Evolutionary conservation across 2,329 filamentous ascomycete genomes (phyloP), one percentile per base, ranked within the genome.

Genomic region (Neopestalotiopsis rosae): DNA sequence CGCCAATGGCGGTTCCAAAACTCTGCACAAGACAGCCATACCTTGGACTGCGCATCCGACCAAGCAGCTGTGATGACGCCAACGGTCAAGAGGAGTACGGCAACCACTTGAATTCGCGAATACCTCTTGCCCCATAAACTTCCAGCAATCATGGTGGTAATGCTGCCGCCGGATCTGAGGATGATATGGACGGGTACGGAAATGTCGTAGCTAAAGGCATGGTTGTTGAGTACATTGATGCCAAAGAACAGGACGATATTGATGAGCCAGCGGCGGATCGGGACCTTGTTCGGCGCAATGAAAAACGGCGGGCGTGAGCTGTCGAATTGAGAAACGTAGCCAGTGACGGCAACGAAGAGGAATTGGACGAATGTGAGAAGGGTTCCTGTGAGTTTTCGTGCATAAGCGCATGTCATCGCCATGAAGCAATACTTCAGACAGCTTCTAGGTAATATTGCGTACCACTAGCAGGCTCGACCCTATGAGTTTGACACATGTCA

Each of bases 111-210:
- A 64, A 94, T 86, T 30, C 86, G 86, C 5, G 93, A 92, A 78
- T 97, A 98, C 72, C 87, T 87, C 82, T 95, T 97, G 56, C 95
- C 95, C 76, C 92, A 94, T 14, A 97, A 74, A 76, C 91, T 94
- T 3, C 96, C 96, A n/a, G 95, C 94, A 17, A 91, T 82, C 89
- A 99, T 97, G 9, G 96, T 98, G 4, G 95, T 97, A 71, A 98
- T 97, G 75, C 95, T 97, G 17, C 96, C 96, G 64, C 95, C 97
- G 63, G 95, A 98, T 66, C 96, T 90, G 38, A 99, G 86, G 73
- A 99, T 98, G 75, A 99, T 99, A 78, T 99, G 96, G 63, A 99
- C 90, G 1, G 96, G 96, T 0, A 99, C 94, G 6, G 94, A 97
- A 68, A 99, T 98, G 74, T 94, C 91, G 82, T 98, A 99, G 71